Conservation (phyloP, 495 filamentous ascomycete genomes). For the Bathelium albidoporum region DNA sequence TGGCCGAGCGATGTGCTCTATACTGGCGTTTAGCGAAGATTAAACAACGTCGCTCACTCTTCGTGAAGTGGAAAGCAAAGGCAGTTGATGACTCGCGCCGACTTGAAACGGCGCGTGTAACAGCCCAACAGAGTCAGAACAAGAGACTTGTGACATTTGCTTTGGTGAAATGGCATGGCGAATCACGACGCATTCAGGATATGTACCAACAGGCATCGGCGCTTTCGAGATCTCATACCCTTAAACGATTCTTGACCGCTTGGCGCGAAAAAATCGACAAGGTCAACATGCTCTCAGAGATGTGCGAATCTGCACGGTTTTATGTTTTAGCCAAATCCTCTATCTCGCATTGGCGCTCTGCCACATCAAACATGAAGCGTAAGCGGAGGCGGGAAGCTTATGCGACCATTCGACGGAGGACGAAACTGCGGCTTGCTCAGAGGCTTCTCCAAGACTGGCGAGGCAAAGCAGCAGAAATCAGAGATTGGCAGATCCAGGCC, state of each 20-base stretch:
- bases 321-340: slow-evolving; percentile 46
- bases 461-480: slow-evolving; percentile 30
- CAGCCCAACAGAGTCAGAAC: slow-evolving; percentile 12
- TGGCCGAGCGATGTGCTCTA: slow-evolving; percentile 44
- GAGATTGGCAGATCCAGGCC: slow-evolving; percentile 36
- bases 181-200: neutral
- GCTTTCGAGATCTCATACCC: slow-evolving; percentile 42
- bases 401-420: slow-evolving; percentile 42
- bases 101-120: slow-evolving; percentile 17
- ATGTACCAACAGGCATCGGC: slow-evolving; percentile 36
- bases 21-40: slow-evolving; percentile 44
- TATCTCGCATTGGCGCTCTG: slow-evolving; percentile 45
- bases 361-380: slow-evolving; percentile 40
- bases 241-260: slow-evolving; percentile 37
- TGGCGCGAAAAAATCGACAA: slow-evolving; percentile 39
- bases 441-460: slow-evolving; percentile 38
- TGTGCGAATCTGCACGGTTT: slow-evolving; percentile 45
- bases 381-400: slow-evolving; percentile 50
- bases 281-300: slow-evolving; percentile 38
- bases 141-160: slow-evolving; percentile 8
- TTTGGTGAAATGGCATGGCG: slow-evolving; percentile 10
- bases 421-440: slow-evolving; percentile 49
- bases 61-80: slow-evolving; percentile 22
- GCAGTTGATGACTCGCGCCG: slow-evolving; percentile 8
- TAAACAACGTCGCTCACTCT: slow-evolving; percentile 36